Conservation (phyloP, 208 protist genomes). For the Leptomonas seymouri region DNA sequence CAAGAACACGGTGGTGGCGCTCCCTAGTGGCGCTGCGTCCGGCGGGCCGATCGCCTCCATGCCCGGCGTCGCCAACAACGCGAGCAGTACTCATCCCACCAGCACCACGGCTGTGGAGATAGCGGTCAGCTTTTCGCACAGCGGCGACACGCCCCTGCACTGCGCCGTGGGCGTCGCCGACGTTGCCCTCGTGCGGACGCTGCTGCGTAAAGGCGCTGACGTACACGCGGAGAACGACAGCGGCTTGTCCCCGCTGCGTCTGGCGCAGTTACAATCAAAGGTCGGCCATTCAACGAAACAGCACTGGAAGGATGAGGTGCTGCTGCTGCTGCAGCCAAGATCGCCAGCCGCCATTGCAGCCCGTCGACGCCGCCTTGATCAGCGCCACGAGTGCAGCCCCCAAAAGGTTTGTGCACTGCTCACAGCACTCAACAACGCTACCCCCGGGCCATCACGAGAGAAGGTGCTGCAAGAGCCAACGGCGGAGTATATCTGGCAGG, state of each 20-base stretch:
- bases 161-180: constrained; percentile 60
- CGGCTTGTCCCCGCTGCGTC: constrained; percentile 16
- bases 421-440: constrained; percentile 27
- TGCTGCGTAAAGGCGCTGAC: constrained; percentile 66
- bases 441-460: constrained; percentile 29
- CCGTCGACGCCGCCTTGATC: not conserved
- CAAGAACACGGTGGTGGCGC: not conserved
- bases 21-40: not conserved
- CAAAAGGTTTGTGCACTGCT: constrained; percentile 32
- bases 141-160: constrained; percentile 56
- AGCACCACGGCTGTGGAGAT: not conserved
- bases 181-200: constrained; percentile 48
- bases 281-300: constrained; percentile 16
- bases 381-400: constrained; percentile 8
- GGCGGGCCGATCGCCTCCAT: not conserved
- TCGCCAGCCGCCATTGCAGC: constrained; percentile 17
- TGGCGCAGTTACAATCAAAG: constrained; percentile 15
- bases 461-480: constrained; percentile 29
- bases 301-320: constrained; percentile 24
- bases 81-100: not conserved
- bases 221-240: constrained; percentile 22
- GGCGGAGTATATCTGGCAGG: constrained; percentile 20
- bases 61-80: not conserved
- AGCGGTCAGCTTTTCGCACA: not conserved
- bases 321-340: constrained; percentile 21